phyloP scores from a whole-genome alignment of 2,329 filamentous ascomycete genomes.

The Arthrobotrys megalospora region DNA sequence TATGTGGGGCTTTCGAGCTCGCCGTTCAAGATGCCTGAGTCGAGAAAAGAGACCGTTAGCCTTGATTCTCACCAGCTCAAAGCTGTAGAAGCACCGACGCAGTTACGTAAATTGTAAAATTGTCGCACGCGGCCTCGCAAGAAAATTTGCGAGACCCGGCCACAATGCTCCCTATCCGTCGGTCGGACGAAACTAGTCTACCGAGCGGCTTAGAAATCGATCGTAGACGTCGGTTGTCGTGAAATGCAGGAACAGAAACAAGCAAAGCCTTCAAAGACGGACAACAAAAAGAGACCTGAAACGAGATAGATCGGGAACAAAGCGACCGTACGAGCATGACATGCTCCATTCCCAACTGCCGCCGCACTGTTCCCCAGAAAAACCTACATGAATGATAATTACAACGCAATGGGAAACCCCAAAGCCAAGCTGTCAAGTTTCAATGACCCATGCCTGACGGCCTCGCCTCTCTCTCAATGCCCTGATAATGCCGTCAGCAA shows the following conservation, averaged over 20 bases:
- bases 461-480: slow-evolving; percentile 27
- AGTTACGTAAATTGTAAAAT: slow-evolving; percentile 14
- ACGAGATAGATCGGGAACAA: slow-evolving; percentile 21
- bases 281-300: slow-evolving; percentile 17
- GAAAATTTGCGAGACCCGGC: slow-evolving; percentile 5
- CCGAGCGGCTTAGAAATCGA: slow-evolving; percentile 8
- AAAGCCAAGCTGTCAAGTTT: slow-evolving; percentile 30
- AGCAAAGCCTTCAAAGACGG: slow-evolving; percentile 21
- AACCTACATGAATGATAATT: no score
- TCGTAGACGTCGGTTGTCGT: slow-evolving; percentile 17
- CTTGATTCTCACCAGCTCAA: neutral
- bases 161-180: neutral
- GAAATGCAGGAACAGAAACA: slow-evolving; percentile 30
- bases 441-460: neutral
- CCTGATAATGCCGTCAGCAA: slow-evolving; percentile 37
- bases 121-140: neutral
- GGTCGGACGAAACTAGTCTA: neutral
- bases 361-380: slow-evolving; percentile 1
- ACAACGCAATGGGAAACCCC: neutral
- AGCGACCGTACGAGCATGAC: slow-evolving; percentile 21
- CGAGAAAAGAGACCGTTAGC: neutral
- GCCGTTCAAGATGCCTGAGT: neutral
- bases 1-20: slow-evolving; percentile 7
- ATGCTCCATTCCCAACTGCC: neutral
- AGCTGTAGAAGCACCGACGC: neutral